Conservation (phyloP, 1,284 basidiomycete species). For the Trichosporon faecale region DNA sequence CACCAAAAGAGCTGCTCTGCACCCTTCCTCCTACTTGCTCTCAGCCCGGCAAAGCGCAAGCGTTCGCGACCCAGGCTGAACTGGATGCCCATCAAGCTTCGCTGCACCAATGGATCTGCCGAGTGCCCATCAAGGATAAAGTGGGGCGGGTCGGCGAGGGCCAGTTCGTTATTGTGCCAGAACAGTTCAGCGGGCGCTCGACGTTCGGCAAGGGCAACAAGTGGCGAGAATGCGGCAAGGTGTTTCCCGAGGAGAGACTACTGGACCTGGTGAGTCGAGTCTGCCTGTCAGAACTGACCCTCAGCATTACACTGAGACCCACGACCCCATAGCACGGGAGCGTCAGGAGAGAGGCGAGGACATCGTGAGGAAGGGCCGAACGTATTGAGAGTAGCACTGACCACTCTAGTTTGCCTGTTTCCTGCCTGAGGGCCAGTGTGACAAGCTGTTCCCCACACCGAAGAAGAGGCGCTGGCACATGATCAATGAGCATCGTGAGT, state of each 20-base stretch:
- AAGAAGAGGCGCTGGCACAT: constrained; percentile 76
- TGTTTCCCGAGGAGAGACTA: constrained; percentile 78
- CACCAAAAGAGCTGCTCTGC: constrained; percentile 56
- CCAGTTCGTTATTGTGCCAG: constrained; percentile 29
- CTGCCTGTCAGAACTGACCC: constrained; percentile 14
- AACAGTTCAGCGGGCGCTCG: constrained; percentile 28
- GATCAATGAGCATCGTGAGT: constrained; percentile 65
- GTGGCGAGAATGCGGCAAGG: constrained; percentile 61
- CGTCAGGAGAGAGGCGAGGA: constrained; percentile 78
- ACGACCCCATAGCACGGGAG: constrained; percentile 72
- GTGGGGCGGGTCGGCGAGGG: constrained; percentile 39
- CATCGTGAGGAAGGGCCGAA: constrained; percentile 62
- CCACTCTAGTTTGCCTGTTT: constrained; percentile 73
- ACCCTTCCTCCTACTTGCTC: constrained; percentile 78
- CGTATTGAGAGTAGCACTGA: constrained; percentile 4
- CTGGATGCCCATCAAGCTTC: constrained; percentile 75
- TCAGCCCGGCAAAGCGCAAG: constrained; percentile 60
- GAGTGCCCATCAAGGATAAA: constrained; percentile 35
- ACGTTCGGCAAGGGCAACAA: constrained; percentile 17
- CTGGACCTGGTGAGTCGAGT: constrained; percentile 65
- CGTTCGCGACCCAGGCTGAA: constrained; percentile 62
- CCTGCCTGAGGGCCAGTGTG: constrained; percentile 59
- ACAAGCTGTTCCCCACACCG: constrained; percentile 65
- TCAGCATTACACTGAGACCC: constrained; percentile 81
- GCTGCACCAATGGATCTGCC: constrained; percentile 79